Evolutionary conservation across 768 basidiomycete genomes (phyloP).

Genomic region (Kwoniella heveanensis): DNA sequence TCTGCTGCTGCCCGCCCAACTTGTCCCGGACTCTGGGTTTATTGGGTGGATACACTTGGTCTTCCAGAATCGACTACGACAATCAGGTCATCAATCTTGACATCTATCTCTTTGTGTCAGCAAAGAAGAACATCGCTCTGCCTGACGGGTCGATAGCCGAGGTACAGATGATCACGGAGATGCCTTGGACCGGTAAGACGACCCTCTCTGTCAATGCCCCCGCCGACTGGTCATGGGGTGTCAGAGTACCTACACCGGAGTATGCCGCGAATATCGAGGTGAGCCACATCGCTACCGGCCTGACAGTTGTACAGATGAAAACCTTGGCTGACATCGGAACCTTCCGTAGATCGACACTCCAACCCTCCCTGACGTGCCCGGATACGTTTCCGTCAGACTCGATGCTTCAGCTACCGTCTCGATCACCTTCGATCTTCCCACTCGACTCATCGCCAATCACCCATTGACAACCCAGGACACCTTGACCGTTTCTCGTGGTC

Average conservation of each 20-base stretch:
- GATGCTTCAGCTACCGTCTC: background rate
- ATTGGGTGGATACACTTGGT: conserved; percentile 42
- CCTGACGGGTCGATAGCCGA: conserved; percentile 23
- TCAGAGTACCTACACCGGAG: conserved; percentile 28
- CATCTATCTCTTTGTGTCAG: conserved; percentile 35
- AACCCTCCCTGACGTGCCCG: background rate
- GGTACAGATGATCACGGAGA: conserved; percentile 28
- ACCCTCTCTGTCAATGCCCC: conserved; percentile 22
- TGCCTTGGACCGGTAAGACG: conserved; percentile 36
- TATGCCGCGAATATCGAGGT: conserved; percentile 36
- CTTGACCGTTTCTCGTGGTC: conserved; percentile 37
- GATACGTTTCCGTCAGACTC: background rate
- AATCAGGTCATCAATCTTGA: conserved; percentile 22
- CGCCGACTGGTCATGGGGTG: conserved; percentile 31
- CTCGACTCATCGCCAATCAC: conserved; percentile 32
- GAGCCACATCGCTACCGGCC: background rate
- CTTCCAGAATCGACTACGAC: conserved; percentile 20
- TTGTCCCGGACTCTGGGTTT: conserved; percentile 37
- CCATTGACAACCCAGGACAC: conserved; percentile 33
- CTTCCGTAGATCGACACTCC: conserved; percentile 1
- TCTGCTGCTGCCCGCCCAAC: conserved; percentile 47
- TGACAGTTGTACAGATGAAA: no score
- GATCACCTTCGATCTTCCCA: conserved; percentile 28
- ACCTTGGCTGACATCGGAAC: background rate
- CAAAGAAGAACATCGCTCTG: conserved; percentile 27